Percentiles rank a stretch among this genome's conserved stretches.
Conservation (phyloP, 1,139 yeast genomes). For the Candida glucosophila region DNA sequence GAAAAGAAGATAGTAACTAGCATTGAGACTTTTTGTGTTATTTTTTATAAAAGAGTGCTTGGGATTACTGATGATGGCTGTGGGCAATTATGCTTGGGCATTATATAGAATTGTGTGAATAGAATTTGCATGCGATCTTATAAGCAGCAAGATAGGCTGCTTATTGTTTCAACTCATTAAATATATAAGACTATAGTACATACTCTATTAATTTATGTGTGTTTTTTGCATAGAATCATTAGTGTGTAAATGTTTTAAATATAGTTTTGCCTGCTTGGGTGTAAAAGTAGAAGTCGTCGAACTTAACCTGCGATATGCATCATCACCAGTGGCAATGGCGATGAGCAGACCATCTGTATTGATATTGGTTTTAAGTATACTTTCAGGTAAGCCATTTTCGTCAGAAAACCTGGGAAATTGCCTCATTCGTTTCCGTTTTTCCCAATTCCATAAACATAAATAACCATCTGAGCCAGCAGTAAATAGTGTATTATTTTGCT, state of each 20-base stretch:
- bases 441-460: constrained; percentile 72
- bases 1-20: too few species aligned
- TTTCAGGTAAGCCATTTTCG: constrained; percentile 11
- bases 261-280: constrained; percentile 6
- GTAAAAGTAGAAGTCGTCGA: constrained; percentile 7
- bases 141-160: too few species aligned
- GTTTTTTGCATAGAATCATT: constrained; percentile 4
- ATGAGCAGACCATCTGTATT: constrained; percentile 22
- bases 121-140: too few species aligned
- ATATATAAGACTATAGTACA: too few species aligned
- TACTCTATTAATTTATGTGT: too few species aligned
- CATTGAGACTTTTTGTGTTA: too few species aligned
- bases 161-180: too few species aligned
- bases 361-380: constrained; percentile 44
- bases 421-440: constrained; percentile 50
- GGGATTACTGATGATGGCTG: too few species aligned
- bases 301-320: constrained; percentile 31
- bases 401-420: constrained; percentile 41
- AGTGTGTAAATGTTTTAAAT: constrained; percentile 4
- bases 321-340: constrained; percentile 61
- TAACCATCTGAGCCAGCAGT: constrained; percentile 79
- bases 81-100: too few species aligned
- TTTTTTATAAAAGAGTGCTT: too few species aligned
- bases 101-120: too few species aligned
- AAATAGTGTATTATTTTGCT: constrained; percentile 39